phyloP scores from a whole-genome alignment of 139 green algal species.

The Chlamydomonas sp. region DNA sequence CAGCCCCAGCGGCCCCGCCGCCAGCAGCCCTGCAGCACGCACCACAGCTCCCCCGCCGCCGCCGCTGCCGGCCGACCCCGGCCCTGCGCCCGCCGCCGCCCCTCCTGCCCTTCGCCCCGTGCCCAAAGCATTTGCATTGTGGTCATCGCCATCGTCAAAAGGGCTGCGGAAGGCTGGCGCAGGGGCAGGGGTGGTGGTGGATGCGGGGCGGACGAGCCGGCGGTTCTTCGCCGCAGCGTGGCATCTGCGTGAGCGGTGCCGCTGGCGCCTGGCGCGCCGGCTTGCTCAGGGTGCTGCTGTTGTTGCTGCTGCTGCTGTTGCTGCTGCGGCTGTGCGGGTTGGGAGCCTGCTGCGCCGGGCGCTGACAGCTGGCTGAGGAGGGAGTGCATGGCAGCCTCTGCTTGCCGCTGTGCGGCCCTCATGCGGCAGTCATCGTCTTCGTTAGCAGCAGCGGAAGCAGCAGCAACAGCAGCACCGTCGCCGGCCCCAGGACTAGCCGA shows the following conservation, averaged over 20 bases:
- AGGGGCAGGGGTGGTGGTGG: too few relatives aligned
- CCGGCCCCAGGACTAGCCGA: too few relatives aligned
- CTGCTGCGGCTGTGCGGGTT: not conserved
- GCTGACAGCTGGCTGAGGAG: conserved; percentile 10
- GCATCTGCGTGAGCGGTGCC: not conserved
- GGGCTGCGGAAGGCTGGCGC: too few relatives aligned
- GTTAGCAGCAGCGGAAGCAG: not conserved
- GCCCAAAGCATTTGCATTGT: too few relatives aligned
- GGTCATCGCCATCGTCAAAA: too few relatives aligned
- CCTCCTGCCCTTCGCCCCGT: too few relatives aligned
- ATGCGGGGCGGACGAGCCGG: too few relatives aligned
- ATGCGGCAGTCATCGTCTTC: not conserved
- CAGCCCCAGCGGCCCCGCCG: not conserved
- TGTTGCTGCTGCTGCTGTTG: not conserved
- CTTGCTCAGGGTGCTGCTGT: not conserved
- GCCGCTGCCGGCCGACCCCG: not conserved
- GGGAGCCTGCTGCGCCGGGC: not conserved
- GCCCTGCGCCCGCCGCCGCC: not conserved
- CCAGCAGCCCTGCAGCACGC: too few relatives aligned
- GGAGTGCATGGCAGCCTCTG: conserved; percentile 14
- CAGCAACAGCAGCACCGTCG: not conserved
- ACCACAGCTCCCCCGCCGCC: not conserved
- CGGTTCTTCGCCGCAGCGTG: too few relatives aligned
- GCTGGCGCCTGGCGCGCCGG: not conserved
- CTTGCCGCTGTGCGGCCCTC: not conserved